phyloP scores from a whole-genome alignment of 2,329 filamentous ascomycete species.

The Calonectria leucothoes region DNA sequence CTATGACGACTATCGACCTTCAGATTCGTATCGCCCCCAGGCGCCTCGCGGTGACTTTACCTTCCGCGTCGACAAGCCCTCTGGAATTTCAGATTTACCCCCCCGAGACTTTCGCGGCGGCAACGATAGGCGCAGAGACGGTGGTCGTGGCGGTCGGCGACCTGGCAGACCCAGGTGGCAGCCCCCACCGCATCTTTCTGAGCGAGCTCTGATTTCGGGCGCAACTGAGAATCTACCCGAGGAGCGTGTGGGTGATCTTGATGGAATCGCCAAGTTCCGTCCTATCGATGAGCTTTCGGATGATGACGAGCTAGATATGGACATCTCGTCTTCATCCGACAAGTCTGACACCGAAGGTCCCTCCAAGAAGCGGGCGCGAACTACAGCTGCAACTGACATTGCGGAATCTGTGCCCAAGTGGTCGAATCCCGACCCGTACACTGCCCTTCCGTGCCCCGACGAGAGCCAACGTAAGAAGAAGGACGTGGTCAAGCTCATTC shows the following conservation, averaged over 20 bases:
- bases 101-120: constrained; percentile 28
- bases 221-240: constrained; percentile 55
- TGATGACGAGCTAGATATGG: constrained; percentile 73
- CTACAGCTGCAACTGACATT: constrained; percentile 43
- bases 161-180: constrained; percentile 47
- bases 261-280: constrained; percentile 63
- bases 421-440: constrained; percentile 97
- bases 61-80: constrained; percentile 65
- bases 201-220: constrained; percentile 62
- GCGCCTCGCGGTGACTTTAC: constrained; percentile 64
- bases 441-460: constrained; percentile 83
- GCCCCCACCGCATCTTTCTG: constrained; percentile 55
- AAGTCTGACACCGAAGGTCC: constrained; percentile 51
- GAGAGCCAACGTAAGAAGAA: constrained; percentile 79
- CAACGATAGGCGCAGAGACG: constrained; percentile 38
- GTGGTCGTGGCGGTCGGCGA: constrained; percentile 42
- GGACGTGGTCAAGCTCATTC: constrained; percentile 90
- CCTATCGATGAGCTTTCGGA: constrained; percentile 70
- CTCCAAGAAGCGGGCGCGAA: constrained; percentile 50
- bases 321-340: constrained; percentile 61
- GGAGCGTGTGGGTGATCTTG: constrained; percentile 58
- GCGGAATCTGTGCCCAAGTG: constrained; percentile 75
- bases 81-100: constrained; percentile 56
- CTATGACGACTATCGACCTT: constrained; percentile 35
- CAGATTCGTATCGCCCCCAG: constrained; percentile 45